These are phyloP conservation scores for Pythium aquatile DNA, from an alignment of 352 stramenopile species.

Conservation along the genomic window DNA sequence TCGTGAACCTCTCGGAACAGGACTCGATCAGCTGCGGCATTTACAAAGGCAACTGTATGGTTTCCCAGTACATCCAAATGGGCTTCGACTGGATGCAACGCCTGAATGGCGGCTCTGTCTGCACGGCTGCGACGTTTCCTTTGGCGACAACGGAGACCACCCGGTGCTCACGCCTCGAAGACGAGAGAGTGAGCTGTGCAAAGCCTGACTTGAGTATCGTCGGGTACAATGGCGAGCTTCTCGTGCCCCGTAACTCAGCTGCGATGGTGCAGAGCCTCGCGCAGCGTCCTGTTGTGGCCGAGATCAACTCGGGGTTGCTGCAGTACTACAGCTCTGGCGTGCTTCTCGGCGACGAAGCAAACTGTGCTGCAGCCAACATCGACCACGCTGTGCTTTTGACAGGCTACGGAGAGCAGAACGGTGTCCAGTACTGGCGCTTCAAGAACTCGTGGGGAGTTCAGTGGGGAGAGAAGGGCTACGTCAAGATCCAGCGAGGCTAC, in stretches of 20 bases:
- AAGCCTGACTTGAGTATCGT: constrained; percentile 14
- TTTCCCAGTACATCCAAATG: constrained; percentile 4
- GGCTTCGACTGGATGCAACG: constrained; percentile 11
- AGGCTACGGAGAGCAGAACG: constrained; percentile 28
- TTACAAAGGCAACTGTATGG: neutral
- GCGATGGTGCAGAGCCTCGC: constrained; percentile 4
- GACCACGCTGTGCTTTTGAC: constrained; percentile 36
- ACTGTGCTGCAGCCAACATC: neutral
- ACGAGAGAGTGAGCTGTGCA: neutral
- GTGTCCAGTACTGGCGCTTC: constrained; percentile 28
- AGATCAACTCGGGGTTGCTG: neutral
- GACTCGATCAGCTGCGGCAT: constrained; percentile 1
- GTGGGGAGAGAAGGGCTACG: constrained; percentile 38
- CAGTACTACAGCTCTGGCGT: constrained; percentile 22
- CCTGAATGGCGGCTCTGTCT: constrained; percentile 21
- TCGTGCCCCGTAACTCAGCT: constrained; percentile 4
- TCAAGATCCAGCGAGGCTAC: constrained; percentile 27
- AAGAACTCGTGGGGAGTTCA: constrained; percentile 36
- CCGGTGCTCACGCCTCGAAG: constrained; percentile 8
- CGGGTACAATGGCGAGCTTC: constrained; percentile 3
- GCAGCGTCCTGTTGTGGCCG: constrained; percentile 1
- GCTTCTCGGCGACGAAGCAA: constrained; percentile 9
- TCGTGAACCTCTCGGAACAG: neutral
- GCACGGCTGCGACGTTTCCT: constrained; percentile 9
- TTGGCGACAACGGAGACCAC: no score